phyloP scores from a whole-genome alignment of 352 stramenopile genomes.

The Globisporangium uncinulatum region DNA sequence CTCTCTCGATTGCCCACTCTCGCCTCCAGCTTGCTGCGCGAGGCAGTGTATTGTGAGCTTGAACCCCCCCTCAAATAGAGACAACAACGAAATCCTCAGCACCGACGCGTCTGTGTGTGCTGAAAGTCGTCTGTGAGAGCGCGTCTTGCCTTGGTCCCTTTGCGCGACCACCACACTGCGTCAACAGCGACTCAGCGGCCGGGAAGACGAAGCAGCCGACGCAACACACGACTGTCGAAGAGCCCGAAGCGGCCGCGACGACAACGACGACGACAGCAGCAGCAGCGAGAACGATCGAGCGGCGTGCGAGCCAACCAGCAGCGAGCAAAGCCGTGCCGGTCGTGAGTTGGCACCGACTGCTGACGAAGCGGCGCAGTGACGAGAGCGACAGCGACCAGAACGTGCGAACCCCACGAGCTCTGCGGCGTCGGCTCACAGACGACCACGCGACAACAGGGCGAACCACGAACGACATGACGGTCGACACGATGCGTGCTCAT shows the following conservation, averaged over 20 bases:
- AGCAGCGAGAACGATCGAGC: background rate
- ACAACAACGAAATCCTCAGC: slow-evolving; percentile 11
- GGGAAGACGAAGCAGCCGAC: too few species aligned
- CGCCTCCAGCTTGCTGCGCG: background rate
- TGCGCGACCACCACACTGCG: background rate
- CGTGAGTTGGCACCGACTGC: slow-evolving; percentile 31
- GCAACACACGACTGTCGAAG: too few species aligned
- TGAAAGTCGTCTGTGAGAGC: slow-evolving; percentile 11
- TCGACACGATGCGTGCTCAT: slow-evolving; percentile 66
- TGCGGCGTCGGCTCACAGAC: slow-evolving; percentile 37
- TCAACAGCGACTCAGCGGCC: too few species aligned
- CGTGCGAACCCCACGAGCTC: slow-evolving; percentile 33
- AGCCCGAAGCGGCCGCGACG: background rate
- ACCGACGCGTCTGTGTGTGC: slow-evolving; percentile 17
- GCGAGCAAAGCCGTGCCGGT: slow-evolving; percentile 10
- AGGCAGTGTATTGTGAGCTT: slow-evolving; percentile 12
- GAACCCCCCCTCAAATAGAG: slow-evolving; percentile 17
- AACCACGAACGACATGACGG: slow-evolving; percentile 40
- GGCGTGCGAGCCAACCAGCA: slow-evolving; percentile 6
- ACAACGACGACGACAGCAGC: background rate
- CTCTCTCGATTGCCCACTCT: background rate
- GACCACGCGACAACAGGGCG: background rate
- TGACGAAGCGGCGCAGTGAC: slow-evolving; percentile 29
- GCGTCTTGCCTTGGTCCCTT: slow-evolving; percentile 13
- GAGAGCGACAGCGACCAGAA: slow-evolving; percentile 30